Conservation (phyloP, 2,329 filamentous ascomycete species). For the Cadophora gregata region DNA sequence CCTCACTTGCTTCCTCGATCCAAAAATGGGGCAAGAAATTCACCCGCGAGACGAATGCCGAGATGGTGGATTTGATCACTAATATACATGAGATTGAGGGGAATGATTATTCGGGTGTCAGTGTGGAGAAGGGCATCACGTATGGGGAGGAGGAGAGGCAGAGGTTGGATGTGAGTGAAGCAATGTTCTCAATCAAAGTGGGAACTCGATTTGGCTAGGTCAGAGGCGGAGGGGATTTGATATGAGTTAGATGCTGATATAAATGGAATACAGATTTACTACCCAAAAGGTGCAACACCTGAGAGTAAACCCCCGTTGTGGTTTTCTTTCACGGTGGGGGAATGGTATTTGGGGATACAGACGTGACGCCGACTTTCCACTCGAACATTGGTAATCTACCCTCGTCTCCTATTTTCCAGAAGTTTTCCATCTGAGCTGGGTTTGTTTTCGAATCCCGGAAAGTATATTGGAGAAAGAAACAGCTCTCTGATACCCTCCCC, state of each 20-base stretch:
- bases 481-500: not conserved
- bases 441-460: too few species aligned
- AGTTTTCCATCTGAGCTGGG: too few species aligned
- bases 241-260: not conserved
- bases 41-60: not conserved
- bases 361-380: slow-evolving; percentile 10
- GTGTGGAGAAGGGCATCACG: not conserved
- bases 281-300: not conserved
- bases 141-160: slow-evolving; percentile 14
- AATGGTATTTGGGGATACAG: slow-evolving; percentile 6
- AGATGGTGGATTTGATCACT: not conserved
- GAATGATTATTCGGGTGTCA: not conserved
- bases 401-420: not conserved
- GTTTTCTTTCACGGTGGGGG: slow-evolving; percentile 20
- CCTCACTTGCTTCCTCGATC: not conserved
- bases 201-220: not conserved
- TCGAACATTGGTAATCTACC: slow-evolving; percentile 1
- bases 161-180: slow-evolving; percentile 6
- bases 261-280: not conserved
- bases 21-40: slow-evolving; percentile 8
- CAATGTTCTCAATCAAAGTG: too few species aligned
- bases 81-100: not conserved
- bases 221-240: not conserved
- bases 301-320: not conserved
- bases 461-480: too few species aligned